Percentiles rank a stretch among this genome's conserved stretches.
These are phyloP conservation scores for Aspergillus baeticus DNA, from an alignment of 495 filamentous ascomycete genomes.

Conservation along the genomic window DNA sequence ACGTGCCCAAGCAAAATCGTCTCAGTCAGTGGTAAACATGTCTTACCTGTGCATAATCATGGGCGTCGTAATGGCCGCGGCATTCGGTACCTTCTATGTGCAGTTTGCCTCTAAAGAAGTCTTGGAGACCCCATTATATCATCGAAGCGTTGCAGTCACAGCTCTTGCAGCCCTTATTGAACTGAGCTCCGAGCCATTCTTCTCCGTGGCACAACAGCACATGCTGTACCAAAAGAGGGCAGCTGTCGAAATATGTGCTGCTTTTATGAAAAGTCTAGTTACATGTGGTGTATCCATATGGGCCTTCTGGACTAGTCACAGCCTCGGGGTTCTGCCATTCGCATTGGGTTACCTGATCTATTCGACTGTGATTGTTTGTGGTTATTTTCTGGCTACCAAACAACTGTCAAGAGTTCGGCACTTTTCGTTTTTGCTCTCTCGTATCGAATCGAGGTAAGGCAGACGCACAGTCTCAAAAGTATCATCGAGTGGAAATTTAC, in stretches of 20 bases:
- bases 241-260: slow-evolving; percentile 73
- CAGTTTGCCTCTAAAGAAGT: slow-evolving; percentile 54
- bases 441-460: slow-evolving; percentile 45
- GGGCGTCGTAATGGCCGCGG: slow-evolving; percentile 60
- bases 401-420: slow-evolving; percentile 39
- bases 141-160: slow-evolving; percentile 63
- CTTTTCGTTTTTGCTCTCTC: slow-evolving; percentile 57
- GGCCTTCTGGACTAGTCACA: slow-evolving; percentile 42
- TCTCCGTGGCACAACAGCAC: slow-evolving; percentile 76
- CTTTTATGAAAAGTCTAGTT: slow-evolving; percentile 68
- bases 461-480: background rate
- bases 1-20: slow-evolving; percentile 21
- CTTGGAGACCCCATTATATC: slow-evolving; percentile 58
- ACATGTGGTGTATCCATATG: slow-evolving; percentile 66
- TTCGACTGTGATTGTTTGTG: slow-evolving; percentile 60
- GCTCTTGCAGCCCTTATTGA: slow-evolving; percentile 76
- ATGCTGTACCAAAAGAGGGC: slow-evolving; percentile 79
- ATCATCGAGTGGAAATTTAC: background rate
- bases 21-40: slow-evolving; percentile 82
- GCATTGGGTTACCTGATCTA: slow-evolving; percentile 84
- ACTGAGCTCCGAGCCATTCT: slow-evolving; percentile 78
- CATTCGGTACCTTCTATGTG: slow-evolving; percentile 66
- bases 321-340: slow-evolving; percentile 81
- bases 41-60: slow-evolving; percentile 74
- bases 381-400: slow-evolving; percentile 59